Evolutionary conservation across 495 filamentous ascomycete genomes (phyloP).

Genomic region (Podospora bellae-mahoneyi): DNA sequence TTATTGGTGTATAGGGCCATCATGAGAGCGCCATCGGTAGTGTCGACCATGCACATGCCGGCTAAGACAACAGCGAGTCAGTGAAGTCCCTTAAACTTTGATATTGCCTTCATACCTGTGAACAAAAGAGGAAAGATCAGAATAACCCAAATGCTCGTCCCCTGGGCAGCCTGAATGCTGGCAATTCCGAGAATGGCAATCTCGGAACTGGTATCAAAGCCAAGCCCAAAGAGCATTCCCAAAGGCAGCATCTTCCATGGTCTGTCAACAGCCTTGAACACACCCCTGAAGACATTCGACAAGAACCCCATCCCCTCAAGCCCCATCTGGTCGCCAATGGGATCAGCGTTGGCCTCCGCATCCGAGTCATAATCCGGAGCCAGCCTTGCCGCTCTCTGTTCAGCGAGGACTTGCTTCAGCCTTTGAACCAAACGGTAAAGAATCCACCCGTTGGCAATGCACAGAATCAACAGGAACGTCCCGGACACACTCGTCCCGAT

Average conservation of each 20-base stretch:
- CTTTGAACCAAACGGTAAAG: constrained; percentile 68
- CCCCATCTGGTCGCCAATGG: constrained; percentile 57
- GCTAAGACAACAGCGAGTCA: constrained; percentile 41
- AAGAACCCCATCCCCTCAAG: constrained; percentile 76
- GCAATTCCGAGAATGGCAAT: constrained; percentile 90
- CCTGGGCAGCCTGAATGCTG: constrained; percentile 75
- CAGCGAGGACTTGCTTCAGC: constrained; percentile 56
- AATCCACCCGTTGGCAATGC: constrained; percentile 82
- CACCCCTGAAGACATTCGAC: constrained; percentile 63
- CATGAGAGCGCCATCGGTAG: constrained; percentile 90
- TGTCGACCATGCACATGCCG: constrained; percentile 90
- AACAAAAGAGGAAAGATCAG: constrained; percentile 89
- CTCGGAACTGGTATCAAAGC: constrained; percentile 94
- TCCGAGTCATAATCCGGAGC: constrained; percentile 20
- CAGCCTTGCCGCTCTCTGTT: constrained; percentile 28
- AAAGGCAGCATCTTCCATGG: constrained; percentile 98
- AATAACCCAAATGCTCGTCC: constrained; percentile 91
- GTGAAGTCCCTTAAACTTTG: not conserved
- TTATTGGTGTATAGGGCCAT: constrained; percentile 86
- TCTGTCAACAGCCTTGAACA: constrained; percentile 81
- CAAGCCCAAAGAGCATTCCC: constrained; percentile 85
- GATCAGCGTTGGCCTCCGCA: constrained; percentile 32
- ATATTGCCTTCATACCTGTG: constrained; percentile 55
- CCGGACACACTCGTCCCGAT: constrained; percentile 83
- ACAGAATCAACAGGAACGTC: constrained; percentile 75